A percentile compares a stretch with the other conserved stretches of the same genome.
phyloP scores from a whole-genome alignment of 2,329 filamentous ascomycete genomes.

The Aureobasidium lini region DNA sequence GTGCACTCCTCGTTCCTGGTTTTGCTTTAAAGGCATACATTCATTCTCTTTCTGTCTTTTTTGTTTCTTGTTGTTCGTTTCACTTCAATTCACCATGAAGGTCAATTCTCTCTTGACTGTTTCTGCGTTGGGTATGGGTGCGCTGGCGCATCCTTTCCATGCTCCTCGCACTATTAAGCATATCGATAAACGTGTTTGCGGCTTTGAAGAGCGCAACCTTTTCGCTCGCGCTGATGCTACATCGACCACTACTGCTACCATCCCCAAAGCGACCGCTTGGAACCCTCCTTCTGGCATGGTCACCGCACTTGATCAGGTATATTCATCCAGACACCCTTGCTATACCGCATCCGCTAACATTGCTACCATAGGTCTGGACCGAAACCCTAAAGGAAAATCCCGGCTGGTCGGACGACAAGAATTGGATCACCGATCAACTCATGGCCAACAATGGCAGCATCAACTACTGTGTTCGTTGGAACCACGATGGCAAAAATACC shows the following conservation, averaged over 20 bases:
- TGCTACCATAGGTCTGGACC: background rate
- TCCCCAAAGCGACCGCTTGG: background rate
- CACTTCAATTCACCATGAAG: background rate
- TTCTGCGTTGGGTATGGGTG: background rate
- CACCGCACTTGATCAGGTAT: conserved; percentile 6
- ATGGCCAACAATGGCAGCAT: conserved; percentile 28
- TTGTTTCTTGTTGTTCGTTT: too few relatives aligned
- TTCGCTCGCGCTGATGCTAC: background rate
- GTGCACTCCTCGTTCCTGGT: too few relatives aligned
- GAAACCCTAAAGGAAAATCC: background rate
- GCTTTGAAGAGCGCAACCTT: conserved; percentile 9
- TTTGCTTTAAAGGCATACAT: too few relatives aligned
- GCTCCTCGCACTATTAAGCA: background rate
- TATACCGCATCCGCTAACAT: background rate
- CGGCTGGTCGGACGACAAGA: conserved; percentile 22
- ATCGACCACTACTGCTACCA: background rate
- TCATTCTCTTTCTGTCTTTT: too few relatives aligned
- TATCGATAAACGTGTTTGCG: background rate
- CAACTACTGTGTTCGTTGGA: conserved; percentile 41
- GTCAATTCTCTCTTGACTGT: conserved; percentile 1
- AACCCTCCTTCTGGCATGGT: conserved; percentile 2
- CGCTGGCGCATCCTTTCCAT: background rate
- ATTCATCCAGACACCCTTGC: background rate
- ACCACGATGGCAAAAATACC: conserved; percentile 31
- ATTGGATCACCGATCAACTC: conserved; percentile 28